Conservation (phyloP, 106 monocot genomes). For the Hemerocallis citrina region DNA sequence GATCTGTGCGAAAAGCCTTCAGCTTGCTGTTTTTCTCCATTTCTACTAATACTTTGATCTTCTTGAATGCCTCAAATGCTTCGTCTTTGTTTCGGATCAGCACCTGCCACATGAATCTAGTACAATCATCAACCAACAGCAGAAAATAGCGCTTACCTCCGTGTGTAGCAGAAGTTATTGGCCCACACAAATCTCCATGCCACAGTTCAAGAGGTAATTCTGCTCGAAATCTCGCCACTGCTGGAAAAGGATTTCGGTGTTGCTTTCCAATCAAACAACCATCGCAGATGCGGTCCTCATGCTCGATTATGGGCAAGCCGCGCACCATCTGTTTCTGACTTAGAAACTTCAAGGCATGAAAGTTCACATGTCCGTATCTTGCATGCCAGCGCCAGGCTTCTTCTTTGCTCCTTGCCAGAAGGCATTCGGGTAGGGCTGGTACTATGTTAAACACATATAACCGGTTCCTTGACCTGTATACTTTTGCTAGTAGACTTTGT, state of each 20-base stretch:
- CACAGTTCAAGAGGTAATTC: not conserved
- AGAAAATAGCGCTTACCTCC: too few species aligned
- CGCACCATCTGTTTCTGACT: not conserved
- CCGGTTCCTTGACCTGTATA: not conserved
- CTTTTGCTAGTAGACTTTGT: not conserved
- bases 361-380: constrained; percentile 7
- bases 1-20: constrained; percentile 4
- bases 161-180: too few species aligned
- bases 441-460: not conserved
- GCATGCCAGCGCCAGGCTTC: constrained; percentile 10
- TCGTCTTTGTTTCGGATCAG: too few species aligned
- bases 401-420: not conserved
- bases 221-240: not conserved
- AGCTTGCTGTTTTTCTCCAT: not conserved
- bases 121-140: too few species aligned
- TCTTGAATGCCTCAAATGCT: constrained; percentile 4
- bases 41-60: not conserved
- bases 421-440: not conserved
- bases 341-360: not conserved
- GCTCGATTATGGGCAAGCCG: constrained; percentile 3
- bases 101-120: too few species aligned
- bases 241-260: constrained; percentile 3
- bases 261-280: constrained; percentile 13
- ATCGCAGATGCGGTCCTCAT: constrained; percentile 9
- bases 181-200: constrained; percentile 12